Percentiles rank a stretch among this genome's conserved stretches.
Conservation (phyloP, 2,329 filamentous ascomycete genomes). For the Hypoxylon sp. region DNA sequence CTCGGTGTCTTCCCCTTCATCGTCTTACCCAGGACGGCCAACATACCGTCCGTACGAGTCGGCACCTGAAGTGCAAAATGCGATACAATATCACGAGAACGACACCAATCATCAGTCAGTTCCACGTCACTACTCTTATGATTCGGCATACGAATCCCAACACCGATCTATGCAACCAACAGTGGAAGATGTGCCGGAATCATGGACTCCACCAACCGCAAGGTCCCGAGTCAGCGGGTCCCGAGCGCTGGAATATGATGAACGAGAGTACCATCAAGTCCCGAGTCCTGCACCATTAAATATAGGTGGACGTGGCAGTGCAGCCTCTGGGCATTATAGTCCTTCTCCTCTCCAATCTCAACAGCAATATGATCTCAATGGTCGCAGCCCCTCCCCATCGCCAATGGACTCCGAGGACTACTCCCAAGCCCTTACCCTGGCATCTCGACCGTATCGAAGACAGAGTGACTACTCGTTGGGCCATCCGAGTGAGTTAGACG, state of each 20-base stretch:
- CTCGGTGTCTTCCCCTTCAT: slow-evolving; percentile 59
- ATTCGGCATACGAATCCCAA: slow-evolving; percentile 63
- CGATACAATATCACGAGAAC: slow-evolving; percentile 51
- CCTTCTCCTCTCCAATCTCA: slow-evolving; percentile 49
- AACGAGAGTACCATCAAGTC: slow-evolving; percentile 58
- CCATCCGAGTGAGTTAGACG: slow-evolving; percentile 58
- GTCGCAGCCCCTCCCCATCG: slow-evolving; percentile 54
- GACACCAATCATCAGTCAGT: slow-evolving; percentile 58
- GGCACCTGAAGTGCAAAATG: slow-evolving; percentile 58
- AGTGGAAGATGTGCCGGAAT: slow-evolving; percentile 75
- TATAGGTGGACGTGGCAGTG: slow-evolving; percentile 58
- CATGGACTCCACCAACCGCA: slow-evolving; percentile 56
- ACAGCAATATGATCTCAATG: slow-evolving; percentile 51
- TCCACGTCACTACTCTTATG: slow-evolving; percentile 67
- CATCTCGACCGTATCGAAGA: slow-evolving; percentile 48
- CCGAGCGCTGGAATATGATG: slow-evolving; percentile 55
- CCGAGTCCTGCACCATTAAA: slow-evolving; percentile 64
- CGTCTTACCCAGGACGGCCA: slow-evolving; percentile 67
- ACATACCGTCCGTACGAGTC: slow-evolving; percentile 68
- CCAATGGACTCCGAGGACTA: slow-evolving; percentile 57
- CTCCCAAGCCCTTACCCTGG: slow-evolving; percentile 51
- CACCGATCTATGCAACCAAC: slow-evolving; percentile 72
- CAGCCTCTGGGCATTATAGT: slow-evolving; percentile 53
- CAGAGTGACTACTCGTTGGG: slow-evolving; percentile 50
- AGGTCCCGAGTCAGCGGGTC: slow-evolving; percentile 49